Percentiles rank a stretch among this genome's conserved stretches.
Conservation (phyloP, 163 green algal genomes). For the Chloroidium sp. region DNA sequence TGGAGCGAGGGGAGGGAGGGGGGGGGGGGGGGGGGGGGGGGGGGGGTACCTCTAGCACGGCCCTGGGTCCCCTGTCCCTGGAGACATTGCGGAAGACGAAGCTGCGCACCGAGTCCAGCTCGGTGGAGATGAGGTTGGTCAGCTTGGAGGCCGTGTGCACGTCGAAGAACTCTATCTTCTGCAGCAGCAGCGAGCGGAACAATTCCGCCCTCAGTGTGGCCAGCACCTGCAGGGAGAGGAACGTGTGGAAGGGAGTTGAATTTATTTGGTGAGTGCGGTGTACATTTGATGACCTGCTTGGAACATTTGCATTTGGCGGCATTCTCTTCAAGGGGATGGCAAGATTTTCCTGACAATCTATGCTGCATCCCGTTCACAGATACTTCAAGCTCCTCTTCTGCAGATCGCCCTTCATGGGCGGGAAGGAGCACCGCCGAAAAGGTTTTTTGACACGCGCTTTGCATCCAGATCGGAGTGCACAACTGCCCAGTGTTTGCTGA, state of each 20-base stretch:
- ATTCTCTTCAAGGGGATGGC: no score
- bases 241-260: neutral
- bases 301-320: neutral
- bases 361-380: no score
- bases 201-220: conserved; percentile 64
- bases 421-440: no score
- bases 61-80: conserved; percentile 65
- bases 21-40: no score
- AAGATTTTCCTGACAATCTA: no score
- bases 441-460: no score
- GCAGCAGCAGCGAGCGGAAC: conserved; percentile 75
- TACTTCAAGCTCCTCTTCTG: no score
- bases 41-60: conserved; percentile 55
- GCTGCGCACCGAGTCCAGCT: conserved; percentile 72
- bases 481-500: no score
- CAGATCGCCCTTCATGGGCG: no score
- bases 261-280: no score
- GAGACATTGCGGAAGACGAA: conserved; percentile 79
- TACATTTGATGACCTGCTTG: neutral
- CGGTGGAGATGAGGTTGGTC: conserved; percentile 60
- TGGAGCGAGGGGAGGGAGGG: no score
- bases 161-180: conserved; percentile 73
- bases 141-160: conserved; percentile 57
- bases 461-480: no score
- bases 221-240: conserved; percentile 41